Evolutionary conservation across 306 rosid species (phyloP).

Genomic region (Cucurbita ficifolia): DNA sequence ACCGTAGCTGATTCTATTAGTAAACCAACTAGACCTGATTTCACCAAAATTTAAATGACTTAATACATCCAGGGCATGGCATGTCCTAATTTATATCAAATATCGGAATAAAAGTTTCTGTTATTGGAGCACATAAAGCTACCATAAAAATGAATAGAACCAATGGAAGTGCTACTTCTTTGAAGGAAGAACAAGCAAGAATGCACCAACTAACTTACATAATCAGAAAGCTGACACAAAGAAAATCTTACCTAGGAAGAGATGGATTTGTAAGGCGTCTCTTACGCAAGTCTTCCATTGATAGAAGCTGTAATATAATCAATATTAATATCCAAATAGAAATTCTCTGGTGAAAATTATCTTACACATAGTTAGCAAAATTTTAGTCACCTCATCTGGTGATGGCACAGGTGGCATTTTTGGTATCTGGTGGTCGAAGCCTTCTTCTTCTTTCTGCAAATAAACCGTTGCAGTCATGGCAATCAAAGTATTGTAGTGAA

Average conservation of each 20-base stretch:
- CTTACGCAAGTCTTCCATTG: slow-evolving; percentile 76
- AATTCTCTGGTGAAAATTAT: not conserved
- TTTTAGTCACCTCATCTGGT: slow-evolving; percentile 52
- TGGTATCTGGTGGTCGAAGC: slow-evolving; percentile 62
- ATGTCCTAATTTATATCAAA: not conserved
- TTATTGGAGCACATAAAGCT: not conserved
- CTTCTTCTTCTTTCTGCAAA: slow-evolving; percentile 61
- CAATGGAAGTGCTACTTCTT: not conserved
- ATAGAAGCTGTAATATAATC: slow-evolving; percentile 42
- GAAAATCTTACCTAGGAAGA: slow-evolving; percentile 55
- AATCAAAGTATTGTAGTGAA: not conserved
- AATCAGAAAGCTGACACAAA: not conserved
- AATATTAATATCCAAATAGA: not conserved
- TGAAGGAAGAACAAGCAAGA: not conserved
- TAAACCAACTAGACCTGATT: not conserved
- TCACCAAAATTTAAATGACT: not conserved
- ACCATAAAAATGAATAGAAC: not conserved
- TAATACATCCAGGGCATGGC: not conserved
- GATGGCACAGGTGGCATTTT: slow-evolving; percentile 54
- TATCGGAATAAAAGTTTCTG: not conserved
- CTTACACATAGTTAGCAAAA: not conserved
- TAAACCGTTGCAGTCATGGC: not conserved
- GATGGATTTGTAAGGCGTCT: slow-evolving; percentile 67
- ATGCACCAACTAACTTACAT: not conserved
- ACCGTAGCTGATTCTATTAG: not conserved